Evolutionary conservation across 106 monocot species (phyloP), one percentile per base, ranked within the genome.

Genomic region (Dactylorhiza incarnata): DNA sequence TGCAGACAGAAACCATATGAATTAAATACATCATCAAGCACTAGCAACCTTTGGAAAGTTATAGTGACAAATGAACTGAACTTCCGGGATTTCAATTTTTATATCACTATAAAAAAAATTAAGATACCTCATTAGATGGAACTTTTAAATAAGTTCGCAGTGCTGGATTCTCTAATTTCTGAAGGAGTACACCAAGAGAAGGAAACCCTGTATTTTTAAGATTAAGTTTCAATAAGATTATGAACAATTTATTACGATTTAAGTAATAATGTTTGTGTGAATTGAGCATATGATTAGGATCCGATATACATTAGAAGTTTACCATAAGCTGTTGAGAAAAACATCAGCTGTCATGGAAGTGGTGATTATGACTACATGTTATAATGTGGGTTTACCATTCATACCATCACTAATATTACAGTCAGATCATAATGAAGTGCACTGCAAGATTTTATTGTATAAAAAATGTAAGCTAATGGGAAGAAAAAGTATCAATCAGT

Each of bases 141-240:
- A 93, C 85, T 84, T 86, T 93, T 83, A 96, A 80, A 84, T 93
- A 93, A 73, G 88, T 73, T 46, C 93, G 87, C 62, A 96, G 75
- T 74, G 93, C 93, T 75, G 93, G 90, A 75, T 96, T 96, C 81
- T 96, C 96, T 82, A 96, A 84, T 66, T 96, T 96, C 68, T 96
- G 96, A 80, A 96, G 96, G 73, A 96, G 83, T 55, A 96, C 96
- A 20, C 96, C 96, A 71, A 96, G 85, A 73, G 80, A 90, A 81
- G 96, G 96, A 87, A 96, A 96, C 65, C 96, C 96, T 96, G 66
- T 16, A 75, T 45, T 44, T 72, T 75, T 75, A n/a, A 56, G 47
- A 76, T 66, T 66, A 66, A 12, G 29, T 10, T 10, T 66, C 24
- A 37, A 37, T 29, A 66, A 22, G 24, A n/a, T 66, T 29, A 37